Evolutionary conservation across 2,329 filamentous ascomycete genomes (phyloP).

Genomic region (Fusarium camptoceras): DNA sequence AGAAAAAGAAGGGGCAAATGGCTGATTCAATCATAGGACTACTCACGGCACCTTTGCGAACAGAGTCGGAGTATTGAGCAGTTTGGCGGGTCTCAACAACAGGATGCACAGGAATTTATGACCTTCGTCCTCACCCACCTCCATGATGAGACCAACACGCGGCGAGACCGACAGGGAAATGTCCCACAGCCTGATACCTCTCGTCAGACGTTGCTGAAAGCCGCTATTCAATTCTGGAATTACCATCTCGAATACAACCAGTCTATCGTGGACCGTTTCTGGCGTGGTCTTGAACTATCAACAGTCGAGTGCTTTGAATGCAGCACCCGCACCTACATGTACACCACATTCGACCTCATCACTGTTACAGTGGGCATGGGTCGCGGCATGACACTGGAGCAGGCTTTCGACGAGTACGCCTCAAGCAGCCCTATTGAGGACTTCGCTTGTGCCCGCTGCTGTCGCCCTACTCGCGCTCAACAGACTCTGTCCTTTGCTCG

Average conservation of each 20-base stretch:
- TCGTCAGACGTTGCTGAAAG: constrained; percentile 57
- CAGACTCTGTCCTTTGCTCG: constrained; percentile 81
- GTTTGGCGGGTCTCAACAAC: constrained; percentile 82
- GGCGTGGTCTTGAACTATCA: constrained; percentile 80
- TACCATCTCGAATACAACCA: constrained; percentile 75
- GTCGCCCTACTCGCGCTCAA: constrained; percentile 72
- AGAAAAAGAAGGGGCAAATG: constrained; percentile 22
- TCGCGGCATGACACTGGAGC: constrained; percentile 58
- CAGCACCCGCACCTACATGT: constrained; percentile 61
- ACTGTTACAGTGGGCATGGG: constrained; percentile 55
- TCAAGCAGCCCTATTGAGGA: constrained; percentile 74
- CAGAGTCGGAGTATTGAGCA: constrained; percentile 49
- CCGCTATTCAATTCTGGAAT: constrained; percentile 80
- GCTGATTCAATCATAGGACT: constrained; percentile 60
- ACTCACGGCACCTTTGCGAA: constrained; percentile 58
- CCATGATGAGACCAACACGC: constrained; percentile 84
- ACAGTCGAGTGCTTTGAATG: constrained; percentile 75
- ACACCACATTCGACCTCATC: constrained; percentile 66
- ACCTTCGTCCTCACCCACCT: constrained; percentile 84
- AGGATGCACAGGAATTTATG: constrained; percentile 92
- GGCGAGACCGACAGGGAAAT: constrained; percentile 57
- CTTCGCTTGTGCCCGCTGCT: constrained; percentile 81
- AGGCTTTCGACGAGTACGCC: constrained; percentile 78
- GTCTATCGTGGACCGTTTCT: constrained; percentile 83
- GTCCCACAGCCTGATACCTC: constrained; percentile 50